Conservation (phyloP, 257 asterid genomes). For the Forsythia suspensa region DNA sequence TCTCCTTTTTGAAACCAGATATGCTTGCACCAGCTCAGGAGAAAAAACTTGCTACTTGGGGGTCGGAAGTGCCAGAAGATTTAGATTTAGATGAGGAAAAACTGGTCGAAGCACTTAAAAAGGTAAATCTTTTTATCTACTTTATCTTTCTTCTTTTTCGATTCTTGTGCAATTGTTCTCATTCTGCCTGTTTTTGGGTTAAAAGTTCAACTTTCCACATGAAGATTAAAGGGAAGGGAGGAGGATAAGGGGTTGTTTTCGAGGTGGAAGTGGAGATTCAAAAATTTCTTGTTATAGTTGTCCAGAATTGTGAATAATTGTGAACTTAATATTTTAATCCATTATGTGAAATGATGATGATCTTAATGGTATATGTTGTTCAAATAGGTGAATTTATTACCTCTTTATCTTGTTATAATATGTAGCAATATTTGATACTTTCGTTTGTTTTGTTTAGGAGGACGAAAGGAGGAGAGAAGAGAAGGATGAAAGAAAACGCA, state of each 20-base stretch:
- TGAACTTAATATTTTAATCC: neutral
- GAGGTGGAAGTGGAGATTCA: too few species aligned
- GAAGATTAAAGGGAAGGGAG: neutral
- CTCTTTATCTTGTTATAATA: neutral
- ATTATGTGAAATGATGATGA: neutral
- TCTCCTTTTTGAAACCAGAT: conserved; percentile 37
- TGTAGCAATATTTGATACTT: neutral
- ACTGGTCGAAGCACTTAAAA: conserved; percentile 70
- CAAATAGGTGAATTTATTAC: neutral
- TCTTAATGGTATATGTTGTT: neutral
- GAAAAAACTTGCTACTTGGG: conserved; percentile 84
- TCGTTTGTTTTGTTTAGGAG: conserved; percentile 57
- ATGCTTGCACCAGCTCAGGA: conserved; percentile 56
- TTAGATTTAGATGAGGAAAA: conserved; percentile 68
- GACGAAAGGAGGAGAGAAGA: conserved; percentile 80
- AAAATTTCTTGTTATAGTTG: neutral
- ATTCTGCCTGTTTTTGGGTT: neutral
- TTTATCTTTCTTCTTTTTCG: neutral
- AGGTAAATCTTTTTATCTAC: conserved; percentile 47
- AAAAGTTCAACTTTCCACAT: neutral
- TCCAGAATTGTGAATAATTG: too few species aligned
- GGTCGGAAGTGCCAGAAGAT: conserved; percentile 89
- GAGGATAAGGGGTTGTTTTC: neutral
- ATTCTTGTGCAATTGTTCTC: neutral
- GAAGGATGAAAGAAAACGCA: conserved; percentile 89